These are phyloP conservation scores for Backusella psychrophila DNA, from an alignment of 192 early-diverging fungal genomes.

Conservation along the genomic window DNA sequence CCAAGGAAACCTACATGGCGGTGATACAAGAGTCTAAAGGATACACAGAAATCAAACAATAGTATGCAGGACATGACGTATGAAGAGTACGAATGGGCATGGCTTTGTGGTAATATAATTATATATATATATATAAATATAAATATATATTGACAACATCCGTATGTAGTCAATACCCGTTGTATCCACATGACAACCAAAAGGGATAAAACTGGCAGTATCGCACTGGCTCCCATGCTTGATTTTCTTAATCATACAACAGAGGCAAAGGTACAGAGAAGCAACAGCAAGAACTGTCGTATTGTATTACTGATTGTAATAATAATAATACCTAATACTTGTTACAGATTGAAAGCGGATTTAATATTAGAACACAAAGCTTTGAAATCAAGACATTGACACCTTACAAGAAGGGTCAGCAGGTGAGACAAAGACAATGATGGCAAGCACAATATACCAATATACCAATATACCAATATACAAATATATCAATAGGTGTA, in stretches of 20 bases:
- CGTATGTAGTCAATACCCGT: conserved; percentile 50
- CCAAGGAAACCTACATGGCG: background rate
- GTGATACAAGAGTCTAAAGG: background rate
- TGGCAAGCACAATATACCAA: conserved; percentile 6
- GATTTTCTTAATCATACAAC: conserved; percentile 75
- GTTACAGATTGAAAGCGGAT: conserved; percentile 47
- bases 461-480: conserved; percentile 5
- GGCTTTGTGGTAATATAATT: conserved; percentile 53
- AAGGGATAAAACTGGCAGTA: conserved; percentile 42
- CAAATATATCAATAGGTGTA: conserved; percentile 29
- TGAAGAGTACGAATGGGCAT: conserved; percentile 55
- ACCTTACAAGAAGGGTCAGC: conserved; percentile 58
- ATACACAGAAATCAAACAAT: conserved; percentile 19
- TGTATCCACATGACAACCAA: conserved; percentile 50
- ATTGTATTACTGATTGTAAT: background rate
- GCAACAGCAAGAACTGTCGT: too few relatives aligned
- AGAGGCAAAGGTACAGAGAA: conserved; percentile 44
- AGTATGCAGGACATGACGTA: conserved; percentile 24
- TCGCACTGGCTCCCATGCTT: conserved; percentile 72
- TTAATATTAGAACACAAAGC: conserved; percentile 46
- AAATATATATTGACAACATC: too few relatives aligned
- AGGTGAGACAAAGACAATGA: conserved; percentile 55
- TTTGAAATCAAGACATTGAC: conserved; percentile 64
- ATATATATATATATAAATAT: background rate
- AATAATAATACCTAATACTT: background rate